Conservation (phyloP, 139 green algal species). For the Chlamydomonas incerta region DNA sequence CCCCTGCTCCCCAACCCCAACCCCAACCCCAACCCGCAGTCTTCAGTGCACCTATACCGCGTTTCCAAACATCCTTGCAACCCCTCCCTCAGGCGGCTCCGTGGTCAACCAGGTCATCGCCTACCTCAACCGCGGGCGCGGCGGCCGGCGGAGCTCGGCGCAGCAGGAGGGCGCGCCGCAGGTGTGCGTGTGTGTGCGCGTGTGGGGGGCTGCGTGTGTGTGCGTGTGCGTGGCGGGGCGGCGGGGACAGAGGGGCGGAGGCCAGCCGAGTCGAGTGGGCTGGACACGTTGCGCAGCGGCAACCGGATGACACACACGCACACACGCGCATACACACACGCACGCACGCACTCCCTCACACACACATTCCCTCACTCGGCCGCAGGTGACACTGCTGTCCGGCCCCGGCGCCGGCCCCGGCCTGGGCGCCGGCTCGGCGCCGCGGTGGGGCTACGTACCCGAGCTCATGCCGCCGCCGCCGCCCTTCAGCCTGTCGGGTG, state of each 20-base stretch:
- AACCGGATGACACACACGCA: no score
- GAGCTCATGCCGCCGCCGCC: conserved; percentile 11
- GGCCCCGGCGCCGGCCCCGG: neutral
- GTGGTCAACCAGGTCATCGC: conserved; percentile 85
- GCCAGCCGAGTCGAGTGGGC: no score
- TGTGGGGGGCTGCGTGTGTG: neutral
- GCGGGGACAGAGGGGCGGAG: no score
- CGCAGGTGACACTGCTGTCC: neutral
- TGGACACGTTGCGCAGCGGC: no score
- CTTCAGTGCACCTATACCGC: no score
- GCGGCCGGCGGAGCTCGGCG: neutral
- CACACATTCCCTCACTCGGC: neutral
- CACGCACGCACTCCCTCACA: no score
- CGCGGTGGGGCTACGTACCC: neutral
- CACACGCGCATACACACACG: no score
- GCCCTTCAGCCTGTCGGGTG: conserved; percentile 6
- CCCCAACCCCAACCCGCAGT: conserved; percentile 39
- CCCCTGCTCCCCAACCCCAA: conserved; percentile 58
- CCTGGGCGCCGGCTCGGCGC: neutral
- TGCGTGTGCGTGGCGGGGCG: no score
- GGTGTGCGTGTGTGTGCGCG: neutral
- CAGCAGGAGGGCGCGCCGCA: neutral
- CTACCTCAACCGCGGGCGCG: conserved; percentile 56
- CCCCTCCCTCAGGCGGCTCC: conserved; percentile 68
- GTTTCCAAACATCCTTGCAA: no score